Evolutionary conservation across 345 rosid species (phyloP).

Genomic region (Toxicodendron radicans): DNA sequence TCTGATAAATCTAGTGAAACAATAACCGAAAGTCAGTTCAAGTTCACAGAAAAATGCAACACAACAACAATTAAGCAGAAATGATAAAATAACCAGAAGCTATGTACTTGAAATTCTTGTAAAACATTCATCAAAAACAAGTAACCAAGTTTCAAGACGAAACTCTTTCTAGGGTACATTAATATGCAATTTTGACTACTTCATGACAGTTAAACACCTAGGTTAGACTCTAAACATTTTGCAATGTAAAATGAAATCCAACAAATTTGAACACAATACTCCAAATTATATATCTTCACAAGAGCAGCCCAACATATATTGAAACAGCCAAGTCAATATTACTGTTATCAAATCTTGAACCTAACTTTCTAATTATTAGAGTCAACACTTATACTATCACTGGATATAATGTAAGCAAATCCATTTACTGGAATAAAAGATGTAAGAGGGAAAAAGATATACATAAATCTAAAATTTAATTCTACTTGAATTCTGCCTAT

Average conservation of each 20-base stretch:
- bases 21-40: slow-evolving; percentile 31
- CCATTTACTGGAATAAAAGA: neutral
- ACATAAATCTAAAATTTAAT: no score
- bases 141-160: no score
- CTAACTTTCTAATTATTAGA: neutral
- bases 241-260: neutral
- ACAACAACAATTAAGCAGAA: neutral
- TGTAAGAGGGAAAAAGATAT: no score
- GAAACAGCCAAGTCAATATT: neutral
- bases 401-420: neutral
- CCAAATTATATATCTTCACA: neutral
- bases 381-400: neutral
- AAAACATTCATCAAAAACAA: neutral
- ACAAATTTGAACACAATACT: neutral
- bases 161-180: neutral
- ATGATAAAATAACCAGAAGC: neutral
- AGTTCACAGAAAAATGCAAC: neutral
- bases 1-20: slow-evolving; percentile 49
- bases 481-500: no score
- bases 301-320: neutral
- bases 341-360: neutral
- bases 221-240: neutral
- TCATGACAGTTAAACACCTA: neutral
- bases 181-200: neutral
- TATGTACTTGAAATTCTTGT: neutral